Evolutionary conservation across 2,329 filamentous ascomycete species (phyloP).

Genomic region (Colletotrichum tabaci): DNA sequence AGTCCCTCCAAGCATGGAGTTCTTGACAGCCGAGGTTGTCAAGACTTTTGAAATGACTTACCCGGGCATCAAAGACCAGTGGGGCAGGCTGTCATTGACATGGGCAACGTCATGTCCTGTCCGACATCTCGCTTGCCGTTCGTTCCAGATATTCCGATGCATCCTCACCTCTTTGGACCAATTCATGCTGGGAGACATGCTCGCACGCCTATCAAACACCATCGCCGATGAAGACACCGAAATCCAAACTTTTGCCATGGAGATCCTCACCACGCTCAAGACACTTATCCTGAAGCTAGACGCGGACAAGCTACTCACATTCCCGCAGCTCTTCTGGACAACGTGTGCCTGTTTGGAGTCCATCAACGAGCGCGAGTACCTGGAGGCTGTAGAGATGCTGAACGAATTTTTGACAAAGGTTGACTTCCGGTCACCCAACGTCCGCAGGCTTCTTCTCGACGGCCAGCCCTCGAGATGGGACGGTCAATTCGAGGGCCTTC

Average conservation of each 20-base stretch:
- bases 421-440: constrained; percentile 79
- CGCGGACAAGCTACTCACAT: constrained; percentile 84
- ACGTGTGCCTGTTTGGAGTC: constrained; percentile 97
- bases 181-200: constrained; percentile 96
- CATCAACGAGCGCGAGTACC: constrained; percentile 95
- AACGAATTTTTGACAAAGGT: constrained; percentile 88
- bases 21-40: constrained; percentile 85
- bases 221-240: constrained; percentile 95
- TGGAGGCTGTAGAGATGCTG: constrained; percentile 92
- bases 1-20: constrained; percentile 89
- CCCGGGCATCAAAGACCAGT: constrained; percentile 89
- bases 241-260: constrained; percentile 97
- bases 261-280: constrained; percentile 94
- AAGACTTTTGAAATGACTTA: constrained; percentile 88
- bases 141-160: constrained; percentile 97
- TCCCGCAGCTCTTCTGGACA: constrained; percentile 98
- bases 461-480: constrained; percentile 91
- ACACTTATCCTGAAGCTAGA: constrained; percentile 91
- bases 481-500: constrained; percentile 87
- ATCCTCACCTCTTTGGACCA: constrained; percentile 93
- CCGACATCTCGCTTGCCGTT: constrained; percentile 93
- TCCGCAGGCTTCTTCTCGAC: constrained; percentile 81
- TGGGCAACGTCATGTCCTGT: constrained; percentile 99
- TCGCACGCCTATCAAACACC: constrained; percentile 94
- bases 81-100: constrained; percentile 89